Percentiles rank a stretch among this genome's conserved stretches.
These are phyloP conservation scores for Tetrapisispora pingtungensis DNA, from an alignment of 805 yeast species.

Conservation along the genomic window DNA sequence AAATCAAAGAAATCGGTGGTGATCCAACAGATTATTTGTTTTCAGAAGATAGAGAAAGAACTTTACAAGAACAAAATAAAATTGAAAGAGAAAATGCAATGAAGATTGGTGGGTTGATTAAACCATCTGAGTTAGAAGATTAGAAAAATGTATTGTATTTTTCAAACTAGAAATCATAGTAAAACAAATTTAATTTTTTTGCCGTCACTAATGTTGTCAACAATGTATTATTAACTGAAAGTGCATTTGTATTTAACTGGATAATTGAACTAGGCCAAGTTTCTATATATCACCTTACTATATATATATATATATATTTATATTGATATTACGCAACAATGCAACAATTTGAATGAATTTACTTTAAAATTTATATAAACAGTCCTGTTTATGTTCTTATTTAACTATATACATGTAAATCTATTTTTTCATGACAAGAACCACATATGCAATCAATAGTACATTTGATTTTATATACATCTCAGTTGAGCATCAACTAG, in stretches of 20 bases:
- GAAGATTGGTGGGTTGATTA: conserved; percentile 84
- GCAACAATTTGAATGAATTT: not conserved
- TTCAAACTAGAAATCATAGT: not conserved
- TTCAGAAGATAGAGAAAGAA: conserved; percentile 85
- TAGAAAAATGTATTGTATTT: conserved; percentile 17
- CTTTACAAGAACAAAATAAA: conserved; percentile 55
- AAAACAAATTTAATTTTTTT: not conserved
- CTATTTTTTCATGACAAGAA: not conserved
- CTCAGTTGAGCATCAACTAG: not conserved
- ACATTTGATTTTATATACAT: not conserved
- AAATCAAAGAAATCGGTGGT: conserved; percentile 92
- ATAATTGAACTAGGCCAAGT: not conserved
- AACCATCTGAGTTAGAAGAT: conserved; percentile 92
- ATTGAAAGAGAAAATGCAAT: conserved; percentile 72
- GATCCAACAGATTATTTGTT: conserved; percentile 89
- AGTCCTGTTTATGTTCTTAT: not conserved
- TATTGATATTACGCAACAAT: not conserved
- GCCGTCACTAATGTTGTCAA: not conserved
- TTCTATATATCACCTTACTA: not conserved
- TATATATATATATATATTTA: too few relatives aligned
- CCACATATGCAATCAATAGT: not conserved
- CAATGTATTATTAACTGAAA: not conserved
- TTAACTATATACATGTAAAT: conserved; percentile 1
- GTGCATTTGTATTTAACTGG: too few relatives aligned
- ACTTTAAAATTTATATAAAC: not conserved